These are phyloP conservation scores for Podila epicladia DNA, from an alignment of 192 early-diverging fungal genomes.

Conservation along the genomic window DNA sequence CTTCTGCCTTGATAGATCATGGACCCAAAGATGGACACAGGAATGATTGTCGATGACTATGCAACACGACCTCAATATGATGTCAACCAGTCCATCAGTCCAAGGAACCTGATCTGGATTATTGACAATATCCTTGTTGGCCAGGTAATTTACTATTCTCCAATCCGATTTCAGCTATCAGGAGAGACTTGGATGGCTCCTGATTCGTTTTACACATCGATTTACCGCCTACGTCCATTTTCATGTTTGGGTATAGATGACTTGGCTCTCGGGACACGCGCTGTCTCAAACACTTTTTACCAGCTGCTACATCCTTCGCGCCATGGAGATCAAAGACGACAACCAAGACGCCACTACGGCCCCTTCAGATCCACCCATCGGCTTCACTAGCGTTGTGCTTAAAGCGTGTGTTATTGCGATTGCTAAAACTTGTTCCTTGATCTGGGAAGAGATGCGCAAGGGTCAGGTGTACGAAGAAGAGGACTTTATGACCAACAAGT, in stretches of 20 bases:
- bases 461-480: conserved; percentile 71
- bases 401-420: conserved; percentile 60
- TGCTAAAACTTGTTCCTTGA: conserved; percentile 58
- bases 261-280: conserved; percentile 69
- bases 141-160: conserved; percentile 43
- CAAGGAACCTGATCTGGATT: conserved; percentile 57
- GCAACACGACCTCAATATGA: conserved; percentile 46
- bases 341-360: neutral
- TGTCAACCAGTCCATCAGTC: conserved; percentile 36
- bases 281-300: conserved; percentile 68
- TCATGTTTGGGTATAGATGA: conserved; percentile 50
- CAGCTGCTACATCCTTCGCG: conserved; percentile 61
- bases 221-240: neutral
- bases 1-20: conserved; percentile 52
- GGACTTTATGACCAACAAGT: conserved; percentile 67
- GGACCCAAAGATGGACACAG: conserved; percentile 72
- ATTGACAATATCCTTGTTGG: conserved; percentile 63
- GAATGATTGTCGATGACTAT: conserved; percentile 60
- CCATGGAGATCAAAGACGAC: conserved; percentile 46
- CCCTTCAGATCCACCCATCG: conserved; percentile 10
- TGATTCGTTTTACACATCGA: no score
- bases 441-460: conserved; percentile 65
- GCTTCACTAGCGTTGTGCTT: conserved; percentile 54
- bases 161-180: no score
- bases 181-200: no score